Conservation (phyloP, 2,329 filamentous ascomycete genomes). For the Teratosphaeria viscida region DNA sequence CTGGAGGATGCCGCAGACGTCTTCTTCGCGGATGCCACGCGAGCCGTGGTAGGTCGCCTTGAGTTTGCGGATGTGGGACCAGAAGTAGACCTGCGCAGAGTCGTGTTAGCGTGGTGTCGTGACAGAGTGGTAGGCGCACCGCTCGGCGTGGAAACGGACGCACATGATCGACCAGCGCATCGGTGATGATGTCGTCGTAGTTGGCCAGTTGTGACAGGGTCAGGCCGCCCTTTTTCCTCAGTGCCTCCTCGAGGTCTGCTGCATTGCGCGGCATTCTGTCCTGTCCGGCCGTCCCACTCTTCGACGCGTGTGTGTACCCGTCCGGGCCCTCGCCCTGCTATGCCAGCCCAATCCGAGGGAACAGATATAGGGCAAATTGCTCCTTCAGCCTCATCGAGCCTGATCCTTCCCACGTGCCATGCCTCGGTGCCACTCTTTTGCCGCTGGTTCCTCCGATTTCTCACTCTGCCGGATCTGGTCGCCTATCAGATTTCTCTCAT, state of each 20-base stretch:
- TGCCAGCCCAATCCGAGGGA: not conserved
- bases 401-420: not conserved
- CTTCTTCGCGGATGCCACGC: constrained; percentile 61
- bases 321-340: not conserved
- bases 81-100: constrained; percentile 69
- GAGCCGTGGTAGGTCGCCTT: constrained; percentile 71
- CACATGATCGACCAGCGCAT: constrained; percentile 91
- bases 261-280: constrained; percentile 19
- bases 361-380: not conserved
- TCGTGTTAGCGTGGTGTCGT: not conserved
- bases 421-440: not conserved
- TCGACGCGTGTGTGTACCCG: not conserved
- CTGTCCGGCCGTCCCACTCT: not conserved
- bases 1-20: constrained; percentile 50
- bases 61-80: constrained; percentile 94
- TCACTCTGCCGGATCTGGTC: not conserved
- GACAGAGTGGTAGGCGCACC: not conserved
- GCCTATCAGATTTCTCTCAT: not conserved
- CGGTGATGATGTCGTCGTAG: constrained; percentile 93
- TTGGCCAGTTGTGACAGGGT: constrained; percentile 79
- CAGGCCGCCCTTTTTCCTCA: constrained; percentile 57
- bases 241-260: constrained; percentile 32
- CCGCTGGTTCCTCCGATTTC: not conserved
- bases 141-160: constrained; percentile 37
- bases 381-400: not conserved